These are phyloP conservation scores for Parascedosporium putredinis DNA, from an alignment of 2,329 filamentous ascomycete species.

Conservation along the genomic window DNA sequence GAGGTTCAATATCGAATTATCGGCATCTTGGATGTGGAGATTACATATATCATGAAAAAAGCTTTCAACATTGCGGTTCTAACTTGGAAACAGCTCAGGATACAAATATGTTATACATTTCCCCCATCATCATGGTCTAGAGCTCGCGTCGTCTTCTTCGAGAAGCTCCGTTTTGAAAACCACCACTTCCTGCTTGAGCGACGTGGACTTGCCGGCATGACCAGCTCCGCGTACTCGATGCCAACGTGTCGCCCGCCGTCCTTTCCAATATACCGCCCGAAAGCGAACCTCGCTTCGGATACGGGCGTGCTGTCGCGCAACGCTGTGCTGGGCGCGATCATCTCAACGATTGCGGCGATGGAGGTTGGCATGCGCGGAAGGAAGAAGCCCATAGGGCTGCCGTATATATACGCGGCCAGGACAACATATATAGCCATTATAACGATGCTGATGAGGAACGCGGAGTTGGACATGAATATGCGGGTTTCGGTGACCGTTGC, in stretches of 20 bases:
- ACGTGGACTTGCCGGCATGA: slow-evolving; percentile 12
- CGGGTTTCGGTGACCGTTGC: slow-evolving; percentile 24
- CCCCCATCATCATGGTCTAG: not conserved
- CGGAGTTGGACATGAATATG: slow-evolving; percentile 36
- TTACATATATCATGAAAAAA: too few species aligned
- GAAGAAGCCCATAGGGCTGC: slow-evolving; percentile 26
- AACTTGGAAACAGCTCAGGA: too few species aligned
- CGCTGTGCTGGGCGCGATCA: slow-evolving; percentile 35
- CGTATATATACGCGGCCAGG: slow-evolving; percentile 32
- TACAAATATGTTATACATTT: not conserved
- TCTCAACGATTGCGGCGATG: slow-evolving; percentile 34
- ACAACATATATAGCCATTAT: slow-evolving; percentile 34
- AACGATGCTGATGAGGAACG: slow-evolving; percentile 32
- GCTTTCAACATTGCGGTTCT: too few species aligned
- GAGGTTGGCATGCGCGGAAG: slow-evolving; percentile 41
- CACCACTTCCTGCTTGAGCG: not conserved
- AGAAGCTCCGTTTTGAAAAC: too few species aligned
- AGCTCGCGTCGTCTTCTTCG: too few species aligned
- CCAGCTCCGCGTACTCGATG: slow-evolving; percentile 38
- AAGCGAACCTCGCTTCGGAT: slow-evolving; percentile 27
- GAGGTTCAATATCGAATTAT: too few species aligned
- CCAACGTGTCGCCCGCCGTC: slow-evolving; percentile 39
- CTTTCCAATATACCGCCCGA: slow-evolving; percentile 35
- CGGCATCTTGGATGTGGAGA: too few species aligned
- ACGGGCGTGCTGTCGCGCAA: slow-evolving; percentile 13